A percentile compares a stretch with the other conserved stretches of the same genome.
phyloP scores from a whole-genome alignment of 2,329 filamentous ascomycete genomes.

The Scortechinia acanthostroma region DNA sequence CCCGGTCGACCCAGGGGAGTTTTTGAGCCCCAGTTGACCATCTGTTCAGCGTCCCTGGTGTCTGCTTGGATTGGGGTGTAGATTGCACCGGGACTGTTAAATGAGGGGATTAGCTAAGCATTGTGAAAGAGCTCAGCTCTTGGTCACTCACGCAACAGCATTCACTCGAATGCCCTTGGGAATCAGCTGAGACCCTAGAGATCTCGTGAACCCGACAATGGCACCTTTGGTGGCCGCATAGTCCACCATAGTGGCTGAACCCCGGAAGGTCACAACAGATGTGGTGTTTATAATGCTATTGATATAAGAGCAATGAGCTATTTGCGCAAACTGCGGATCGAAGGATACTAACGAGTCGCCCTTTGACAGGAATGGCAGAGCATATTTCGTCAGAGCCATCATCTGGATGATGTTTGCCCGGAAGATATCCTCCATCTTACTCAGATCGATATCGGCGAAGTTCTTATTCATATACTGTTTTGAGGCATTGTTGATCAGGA shows the following conservation, averaged over 20 bases:
- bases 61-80: constrained; percentile 21
- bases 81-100: constrained; percentile 1
- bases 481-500: constrained; percentile 51
- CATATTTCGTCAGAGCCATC: constrained; percentile 51
- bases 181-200: constrained; percentile 41
- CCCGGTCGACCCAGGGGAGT: constrained; percentile 20
- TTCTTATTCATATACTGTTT: constrained; percentile 45
- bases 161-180: constrained; percentile 49
- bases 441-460: constrained; percentile 42
- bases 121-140: not conserved
- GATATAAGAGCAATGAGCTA: not conserved
- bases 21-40: constrained; percentile 18
- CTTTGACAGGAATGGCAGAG: constrained; percentile 42
- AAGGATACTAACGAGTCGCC: constrained; percentile 32
- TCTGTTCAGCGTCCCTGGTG: constrained; percentile 18
- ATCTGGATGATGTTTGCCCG: constrained; percentile 47
- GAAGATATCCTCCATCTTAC: constrained; percentile 46
- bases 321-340: too few species aligned
- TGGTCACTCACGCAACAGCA: constrained; percentile 22
- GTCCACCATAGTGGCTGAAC: constrained; percentile 39
- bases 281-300: constrained; percentile 46
- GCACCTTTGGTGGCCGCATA: constrained; percentile 51
- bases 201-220: constrained; percentile 44
- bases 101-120: not conserved
- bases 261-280: constrained; percentile 43